phyloP scores from a whole-genome alignment of 441 rosid species.

The Gossypium schwendimanii region DNA sequence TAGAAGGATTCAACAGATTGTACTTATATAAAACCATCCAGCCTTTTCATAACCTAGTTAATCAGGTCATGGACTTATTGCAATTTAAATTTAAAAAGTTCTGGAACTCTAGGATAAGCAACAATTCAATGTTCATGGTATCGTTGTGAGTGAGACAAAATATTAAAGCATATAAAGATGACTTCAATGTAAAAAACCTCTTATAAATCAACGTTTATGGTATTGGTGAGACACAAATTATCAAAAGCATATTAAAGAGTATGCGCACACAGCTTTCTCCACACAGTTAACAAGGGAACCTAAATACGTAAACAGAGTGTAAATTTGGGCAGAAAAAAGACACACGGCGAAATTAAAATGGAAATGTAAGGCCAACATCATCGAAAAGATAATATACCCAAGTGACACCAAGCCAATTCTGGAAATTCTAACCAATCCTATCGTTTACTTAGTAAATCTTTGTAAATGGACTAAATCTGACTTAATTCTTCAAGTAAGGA shows the following conservation, averaged over 20 bases:
- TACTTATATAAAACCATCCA: background rate
- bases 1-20: background rate
- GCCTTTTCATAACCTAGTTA: background rate
- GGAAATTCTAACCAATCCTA: background rate
- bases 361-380: background rate
- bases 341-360: background rate
- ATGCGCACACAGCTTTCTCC: background rate
- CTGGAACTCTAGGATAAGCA: background rate
- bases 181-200: background rate
- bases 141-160: background rate
- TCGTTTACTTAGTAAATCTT: background rate
- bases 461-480: background rate
- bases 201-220: background rate
- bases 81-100: background rate
- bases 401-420: background rate
- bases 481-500: background rate
- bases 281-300: background rate
- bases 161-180: background rate
- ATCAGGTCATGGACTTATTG: background rate
- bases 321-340: background rate
- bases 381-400: background rate
- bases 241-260: background rate
- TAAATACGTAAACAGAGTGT: background rate
- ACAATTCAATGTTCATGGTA: background rate
- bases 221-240: background rate